Conservation (phyloP, 768 basidiomycete species). For the Myochromella boudieri region DNA sequence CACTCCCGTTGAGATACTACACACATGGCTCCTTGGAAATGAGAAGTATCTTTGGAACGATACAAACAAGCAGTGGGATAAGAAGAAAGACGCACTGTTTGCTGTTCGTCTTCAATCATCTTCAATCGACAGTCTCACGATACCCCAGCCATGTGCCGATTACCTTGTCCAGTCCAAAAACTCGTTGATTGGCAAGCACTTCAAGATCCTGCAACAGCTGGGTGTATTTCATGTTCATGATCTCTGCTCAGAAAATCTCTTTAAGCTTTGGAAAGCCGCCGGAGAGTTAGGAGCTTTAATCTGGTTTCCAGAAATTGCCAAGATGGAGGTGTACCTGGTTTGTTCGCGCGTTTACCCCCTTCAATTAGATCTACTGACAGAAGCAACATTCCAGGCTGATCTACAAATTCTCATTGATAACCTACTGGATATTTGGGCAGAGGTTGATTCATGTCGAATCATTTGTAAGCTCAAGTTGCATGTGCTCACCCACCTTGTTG, state of each 20-base stretch:
- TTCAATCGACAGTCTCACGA: slow-evolving; percentile 14
- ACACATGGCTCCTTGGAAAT: slow-evolving; percentile 35
- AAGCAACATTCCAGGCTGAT: slow-evolving; percentile 16
- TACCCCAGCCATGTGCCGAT: slow-evolving; percentile 21
- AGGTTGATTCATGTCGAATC: slow-evolving; percentile 25
- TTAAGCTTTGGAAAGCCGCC: slow-evolving; percentile 21
- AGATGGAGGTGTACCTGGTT: slow-evolving; percentile 28
- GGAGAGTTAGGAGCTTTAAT: slow-evolving; percentile 24
- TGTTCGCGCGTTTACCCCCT: no score
- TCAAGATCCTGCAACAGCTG: slow-evolving; percentile 32
- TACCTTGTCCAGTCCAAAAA: slow-evolving; percentile 36
- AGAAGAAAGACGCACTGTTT: slow-evolving; percentile 19
- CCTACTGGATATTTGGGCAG: slow-evolving; percentile 26
- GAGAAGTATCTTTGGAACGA: slow-evolving; percentile 39
- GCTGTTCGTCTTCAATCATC: slow-evolving; percentile 27
- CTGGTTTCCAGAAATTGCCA: slow-evolving; percentile 31
- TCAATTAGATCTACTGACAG: no score
- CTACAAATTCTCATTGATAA: slow-evolving; percentile 24
- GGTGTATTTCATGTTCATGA: slow-evolving; percentile 30
- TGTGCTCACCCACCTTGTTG: slow-evolving; percentile 24
- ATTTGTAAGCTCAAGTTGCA: slow-evolving; percentile 30
- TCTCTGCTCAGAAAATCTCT: slow-evolving; percentile 18
- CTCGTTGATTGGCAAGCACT: slow-evolving; percentile 33
- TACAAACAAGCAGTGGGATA: slow-evolving; percentile 21
- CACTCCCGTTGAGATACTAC: slow-evolving; percentile 34